Conservation (phyloP, 2,329 filamentous ascomycete genomes). For the Botryosphaeria agaves region DNA sequence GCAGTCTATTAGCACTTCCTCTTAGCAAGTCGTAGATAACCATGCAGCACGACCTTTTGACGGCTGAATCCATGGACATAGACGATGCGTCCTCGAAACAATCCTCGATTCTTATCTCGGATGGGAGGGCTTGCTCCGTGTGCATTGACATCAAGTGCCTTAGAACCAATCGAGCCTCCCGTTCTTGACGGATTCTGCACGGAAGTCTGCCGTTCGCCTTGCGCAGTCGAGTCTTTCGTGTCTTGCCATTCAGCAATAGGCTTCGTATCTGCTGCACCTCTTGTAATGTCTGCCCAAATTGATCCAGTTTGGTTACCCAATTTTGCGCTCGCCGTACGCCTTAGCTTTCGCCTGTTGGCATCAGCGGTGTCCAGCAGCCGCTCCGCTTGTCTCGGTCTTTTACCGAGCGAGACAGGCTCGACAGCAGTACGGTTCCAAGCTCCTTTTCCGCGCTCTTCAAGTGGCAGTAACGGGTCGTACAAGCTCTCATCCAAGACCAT, state of each 20-base stretch:
- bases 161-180: too few species aligned
- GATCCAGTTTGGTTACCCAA: slow-evolving; percentile 62
- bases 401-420: slow-evolving; percentile 30
- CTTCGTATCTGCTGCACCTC: slow-evolving; percentile 13
- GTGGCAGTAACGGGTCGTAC: slow-evolving; percentile 59
- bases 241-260: slow-evolving; percentile 2
- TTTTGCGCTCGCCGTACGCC: slow-evolving; percentile 74
- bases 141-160: too few species aligned
- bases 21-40: too few species aligned
- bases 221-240: slow-evolving; percentile 5
- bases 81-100: slow-evolving; percentile 1
- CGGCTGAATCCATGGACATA: slow-evolving; percentile 16
- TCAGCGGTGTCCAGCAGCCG: slow-evolving; percentile 19
- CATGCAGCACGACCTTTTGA: slow-evolving; percentile 15
- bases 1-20: too few species aligned
- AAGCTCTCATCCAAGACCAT: slow-evolving; percentile 81
- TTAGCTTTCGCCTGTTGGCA: slow-evolving; percentile 59
- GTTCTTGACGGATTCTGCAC: slow-evolving; percentile 1
- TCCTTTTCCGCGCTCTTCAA: slow-evolving; percentile 54
- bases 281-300: slow-evolving; percentile 83
- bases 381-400: slow-evolving; percentile 37
- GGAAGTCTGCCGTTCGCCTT: slow-evolving; percentile 4
- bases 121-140: too few species aligned
- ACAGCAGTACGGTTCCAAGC: slow-evolving; percentile 46
- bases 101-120: neutral